A percentile compares a stretch with the other conserved stretches of the same genome.
Evolutionary conservation across 2,329 filamentous ascomycete species (phyloP).

Genomic region (Talaromyces sp.): DNA sequence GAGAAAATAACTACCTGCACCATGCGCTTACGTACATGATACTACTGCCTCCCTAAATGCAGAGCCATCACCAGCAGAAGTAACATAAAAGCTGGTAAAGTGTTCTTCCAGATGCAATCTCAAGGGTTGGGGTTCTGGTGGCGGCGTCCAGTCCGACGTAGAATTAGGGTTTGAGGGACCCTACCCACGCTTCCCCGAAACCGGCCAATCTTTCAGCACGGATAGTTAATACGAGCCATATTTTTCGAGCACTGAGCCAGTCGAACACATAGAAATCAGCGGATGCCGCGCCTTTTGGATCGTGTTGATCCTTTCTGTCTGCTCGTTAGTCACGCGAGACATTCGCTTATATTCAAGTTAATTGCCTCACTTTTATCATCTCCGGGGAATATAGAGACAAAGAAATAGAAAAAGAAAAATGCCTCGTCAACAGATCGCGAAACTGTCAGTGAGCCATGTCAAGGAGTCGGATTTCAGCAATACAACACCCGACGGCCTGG

Average conservation of each 20-base stretch:
- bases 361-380: neutral
- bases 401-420: slow-evolving; percentile 2
- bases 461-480: neutral
- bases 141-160: neutral
- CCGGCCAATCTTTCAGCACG: slow-evolving; percentile 12
- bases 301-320: neutral
- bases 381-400: neutral
- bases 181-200: slow-evolving; percentile 8
- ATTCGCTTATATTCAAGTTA: neutral
- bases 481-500: neutral
- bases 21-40: neutral
- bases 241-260: neutral
- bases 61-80: neutral
- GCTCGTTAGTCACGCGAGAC: neutral
- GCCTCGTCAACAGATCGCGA: neutral
- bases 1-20: neutral
- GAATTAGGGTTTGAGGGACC: neutral
- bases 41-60: neutral
- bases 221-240: slow-evolving; percentile 4
- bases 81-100: neutral
- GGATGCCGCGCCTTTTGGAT: slow-evolving; percentile 8
- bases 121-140: neutral
- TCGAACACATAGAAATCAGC: neutral
- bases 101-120: too few species aligned
- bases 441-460: neutral